Percentiles rank a stretch among this genome's conserved stretches.
phyloP scores from a whole-genome alignment of 2,329 filamentous ascomycete genomes.

The Colletotrichum chrysophilum region DNA sequence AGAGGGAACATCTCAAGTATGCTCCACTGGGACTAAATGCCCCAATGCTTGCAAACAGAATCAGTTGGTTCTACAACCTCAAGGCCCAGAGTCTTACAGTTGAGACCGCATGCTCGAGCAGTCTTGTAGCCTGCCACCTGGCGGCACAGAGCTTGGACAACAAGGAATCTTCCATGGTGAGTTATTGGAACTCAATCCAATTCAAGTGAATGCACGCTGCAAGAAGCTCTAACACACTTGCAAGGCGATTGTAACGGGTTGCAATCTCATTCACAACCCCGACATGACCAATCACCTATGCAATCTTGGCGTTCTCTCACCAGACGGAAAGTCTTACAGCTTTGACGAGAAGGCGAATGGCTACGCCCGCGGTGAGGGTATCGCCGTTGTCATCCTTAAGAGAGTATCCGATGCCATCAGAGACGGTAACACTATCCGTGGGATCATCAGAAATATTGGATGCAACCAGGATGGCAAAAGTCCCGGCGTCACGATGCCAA shows the following conservation, averaged over 20 bases:
- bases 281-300: conserved; percentile 25
- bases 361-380: conserved; percentile 55
- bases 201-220: background rate
- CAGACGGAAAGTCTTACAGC: conserved; percentile 28
- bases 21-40: conserved; percentile 33
- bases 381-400: conserved; percentile 49
- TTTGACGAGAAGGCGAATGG: conserved; percentile 50
- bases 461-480: conserved; percentile 47
- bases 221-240: background rate
- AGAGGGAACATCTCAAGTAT: conserved; percentile 31
- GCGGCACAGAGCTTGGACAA: conserved; percentile 34
- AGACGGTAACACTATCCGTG: conserved; percentile 36
- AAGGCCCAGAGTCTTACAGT: conserved; percentile 39
- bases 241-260: conserved; percentile 26
- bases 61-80: conserved; percentile 42
- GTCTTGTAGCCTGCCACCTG: conserved; percentile 37
- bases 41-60: conserved; percentile 35
- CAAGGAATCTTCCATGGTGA: conserved; percentile 29
- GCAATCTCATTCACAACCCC: conserved; percentile 27
- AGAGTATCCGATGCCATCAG: conserved; percentile 45
- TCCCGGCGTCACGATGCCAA: conserved; percentile 43
- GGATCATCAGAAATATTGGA: conserved; percentile 37
- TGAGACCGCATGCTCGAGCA: conserved; percentile 45
- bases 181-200: rapidly evolving
- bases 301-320: conserved; percentile 30